Evolutionary conservation across 345 rosid species (phyloP).

Genomic region (Aegle marmelos): DNA sequence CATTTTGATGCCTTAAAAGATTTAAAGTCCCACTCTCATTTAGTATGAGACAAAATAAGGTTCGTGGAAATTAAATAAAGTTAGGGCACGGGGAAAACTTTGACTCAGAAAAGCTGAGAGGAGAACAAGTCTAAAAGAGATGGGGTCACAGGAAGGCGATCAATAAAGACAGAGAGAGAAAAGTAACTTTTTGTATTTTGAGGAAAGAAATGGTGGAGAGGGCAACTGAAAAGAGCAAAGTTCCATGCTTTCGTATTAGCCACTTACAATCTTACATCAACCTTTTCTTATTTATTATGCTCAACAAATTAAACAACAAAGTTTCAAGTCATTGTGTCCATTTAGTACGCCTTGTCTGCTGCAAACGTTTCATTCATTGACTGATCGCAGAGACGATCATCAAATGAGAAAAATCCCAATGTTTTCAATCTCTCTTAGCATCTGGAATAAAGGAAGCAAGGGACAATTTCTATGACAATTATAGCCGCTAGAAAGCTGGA

Average conservation of each 20-base stretch:
- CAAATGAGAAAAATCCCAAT: neutral
- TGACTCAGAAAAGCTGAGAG: neutral
- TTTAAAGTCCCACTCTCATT: too few species aligned
- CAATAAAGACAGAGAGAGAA: neutral
- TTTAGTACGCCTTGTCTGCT: neutral
- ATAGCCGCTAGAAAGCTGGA: neutral
- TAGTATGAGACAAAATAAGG: neutral
- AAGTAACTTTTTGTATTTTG: neutral
- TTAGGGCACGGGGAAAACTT: neutral
- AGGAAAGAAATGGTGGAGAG: neutral
- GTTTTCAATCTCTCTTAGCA: neutral
- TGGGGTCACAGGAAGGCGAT: neutral
- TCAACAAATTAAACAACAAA: neutral
- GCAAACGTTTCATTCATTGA: neutral
- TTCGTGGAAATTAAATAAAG: neutral
- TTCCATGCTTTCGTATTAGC: neutral
- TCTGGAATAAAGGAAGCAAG: neutral
- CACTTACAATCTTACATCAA: neutral
- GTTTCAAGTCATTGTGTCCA: neutral
- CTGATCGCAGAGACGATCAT: neutral
- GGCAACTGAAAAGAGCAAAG: neutral
- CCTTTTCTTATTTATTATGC: neutral
- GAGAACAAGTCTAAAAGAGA: neutral
- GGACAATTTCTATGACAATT: neutral
- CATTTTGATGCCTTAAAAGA: too few species aligned